Percentiles rank a stretch among this genome's conserved stretches.
Evolutionary conservation across 441 rosid species (phyloP).

Genomic region (Aleurites moluccanus): DNA sequence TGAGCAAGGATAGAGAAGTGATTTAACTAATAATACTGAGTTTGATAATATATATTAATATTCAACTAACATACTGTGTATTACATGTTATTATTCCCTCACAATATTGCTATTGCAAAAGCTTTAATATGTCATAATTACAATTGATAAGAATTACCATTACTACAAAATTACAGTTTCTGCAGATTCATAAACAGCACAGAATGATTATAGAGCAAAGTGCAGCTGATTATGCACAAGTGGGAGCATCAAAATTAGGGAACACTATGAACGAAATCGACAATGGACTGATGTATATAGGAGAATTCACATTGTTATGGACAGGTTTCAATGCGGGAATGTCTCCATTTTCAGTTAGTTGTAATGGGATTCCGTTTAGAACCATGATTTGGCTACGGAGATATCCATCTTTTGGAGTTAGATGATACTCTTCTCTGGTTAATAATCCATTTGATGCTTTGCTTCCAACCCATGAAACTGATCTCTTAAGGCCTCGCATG

Average conservation of each 20-base stretch:
- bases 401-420: conserved; percentile 66
- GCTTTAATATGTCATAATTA: conserved; percentile 17
- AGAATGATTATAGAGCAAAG: conserved; percentile 1
- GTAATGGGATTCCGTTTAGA: conserved; percentile 72
- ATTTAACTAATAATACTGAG: background rate
- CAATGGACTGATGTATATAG: conserved; percentile 48
- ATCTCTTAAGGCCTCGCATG: conserved; percentile 51
- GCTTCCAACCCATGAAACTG: conserved; percentile 61
- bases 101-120: conserved; percentile 7
- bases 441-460: conserved; percentile 44
- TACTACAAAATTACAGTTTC: background rate
- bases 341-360: conserved; percentile 42
- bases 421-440: conserved; percentile 84
- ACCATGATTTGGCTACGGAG: conserved; percentile 67
- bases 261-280: conserved; percentile 78
- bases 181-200: conserved; percentile 13
- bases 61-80: background rate
- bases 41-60: background rate
- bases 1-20: too few relatives aligned
- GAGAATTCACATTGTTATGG: conserved; percentile 42
- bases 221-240: conserved; percentile 41
- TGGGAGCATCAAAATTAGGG: conserved; percentile 78
- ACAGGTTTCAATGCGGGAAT: conserved; percentile 71
- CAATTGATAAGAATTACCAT: conserved; percentile 10
- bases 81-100: conserved; percentile 12